These are phyloP conservation scores for Solidago caesia DNA, from an alignment of 129 eudicot genomes.

Conservation along the genomic window DNA sequence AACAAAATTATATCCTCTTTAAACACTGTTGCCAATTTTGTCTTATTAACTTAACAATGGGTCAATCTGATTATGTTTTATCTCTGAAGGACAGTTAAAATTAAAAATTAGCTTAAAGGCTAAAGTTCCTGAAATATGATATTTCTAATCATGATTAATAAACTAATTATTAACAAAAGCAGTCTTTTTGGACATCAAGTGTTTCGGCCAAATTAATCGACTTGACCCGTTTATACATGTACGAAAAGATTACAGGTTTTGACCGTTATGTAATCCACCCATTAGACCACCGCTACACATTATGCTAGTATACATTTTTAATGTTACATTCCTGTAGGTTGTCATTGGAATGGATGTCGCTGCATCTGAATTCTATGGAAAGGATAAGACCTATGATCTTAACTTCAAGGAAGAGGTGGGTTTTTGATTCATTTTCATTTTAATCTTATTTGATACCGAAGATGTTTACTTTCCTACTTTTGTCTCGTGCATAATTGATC, in stretches of 20 bases:
- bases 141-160: background rate
- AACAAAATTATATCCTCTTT: background rate
- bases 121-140: background rate
- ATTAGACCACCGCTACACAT: too few species aligned
- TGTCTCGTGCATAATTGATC: background rate
- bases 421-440: background rate
- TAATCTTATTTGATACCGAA: background rate
- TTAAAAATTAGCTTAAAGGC: too few species aligned
- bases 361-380: constrained; percentile 89
- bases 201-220: background rate
- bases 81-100: too few species aligned
- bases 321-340: constrained; percentile 42
- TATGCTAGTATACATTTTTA: background rate
- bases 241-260: too few species aligned
- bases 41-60: too few species aligned
- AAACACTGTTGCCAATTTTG: background rate
- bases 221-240: background rate
- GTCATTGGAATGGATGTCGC: constrained; percentile 99
- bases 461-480: background rate
- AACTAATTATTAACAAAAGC: background rate
- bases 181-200: background rate
- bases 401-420: constrained; percentile 98
- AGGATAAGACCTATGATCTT: constrained; percentile 84
- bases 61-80: too few species aligned
- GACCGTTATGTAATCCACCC: too few species aligned